phyloP scores from a whole-genome alignment of 139 green algal species.

The Chlamydomonas sp. region DNA sequence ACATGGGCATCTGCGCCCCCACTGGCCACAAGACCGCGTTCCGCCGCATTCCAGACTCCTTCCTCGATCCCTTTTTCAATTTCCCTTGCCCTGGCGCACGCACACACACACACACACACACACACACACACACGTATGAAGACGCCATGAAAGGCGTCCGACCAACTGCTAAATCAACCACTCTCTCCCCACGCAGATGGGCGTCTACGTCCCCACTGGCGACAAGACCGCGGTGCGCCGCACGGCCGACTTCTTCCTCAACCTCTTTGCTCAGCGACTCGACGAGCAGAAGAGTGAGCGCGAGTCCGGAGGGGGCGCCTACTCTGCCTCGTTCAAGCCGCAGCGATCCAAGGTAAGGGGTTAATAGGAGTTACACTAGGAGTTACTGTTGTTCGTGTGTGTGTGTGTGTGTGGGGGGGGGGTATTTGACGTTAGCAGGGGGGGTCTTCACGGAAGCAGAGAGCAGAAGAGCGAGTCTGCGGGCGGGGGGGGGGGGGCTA shows the following conservation, averaged over 20 bases:
- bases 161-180: too few species aligned
- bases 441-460: conserved; percentile 47
- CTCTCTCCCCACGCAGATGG: conserved; percentile 52
- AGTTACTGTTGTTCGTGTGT: background rate
- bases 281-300: conserved; percentile 39
- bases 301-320: conserved; percentile 42
- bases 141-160: too few species aligned
- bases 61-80: too few species aligned
- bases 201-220: conserved; percentile 78
- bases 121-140: too few species aligned
- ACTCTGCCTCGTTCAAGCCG: conserved; percentile 72
- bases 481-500: conserved; percentile 49
- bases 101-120: too few species aligned
- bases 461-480: conserved; percentile 38
- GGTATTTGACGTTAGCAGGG: too few species aligned
- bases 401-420: too few species aligned
- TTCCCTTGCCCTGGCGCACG: too few species aligned
- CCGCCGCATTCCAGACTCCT: too few species aligned
- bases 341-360: conserved; percentile 73
- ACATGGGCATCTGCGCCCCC: too few species aligned
- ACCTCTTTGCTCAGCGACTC: conserved; percentile 45
- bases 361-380: background rate
- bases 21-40: too few species aligned
- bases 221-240: conserved; percentile 81
- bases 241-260: conserved; percentile 96